Evolutionary conservation across 108 stramenopile species (phyloP).

Genomic region (Bacterosira constricta): DNA sequence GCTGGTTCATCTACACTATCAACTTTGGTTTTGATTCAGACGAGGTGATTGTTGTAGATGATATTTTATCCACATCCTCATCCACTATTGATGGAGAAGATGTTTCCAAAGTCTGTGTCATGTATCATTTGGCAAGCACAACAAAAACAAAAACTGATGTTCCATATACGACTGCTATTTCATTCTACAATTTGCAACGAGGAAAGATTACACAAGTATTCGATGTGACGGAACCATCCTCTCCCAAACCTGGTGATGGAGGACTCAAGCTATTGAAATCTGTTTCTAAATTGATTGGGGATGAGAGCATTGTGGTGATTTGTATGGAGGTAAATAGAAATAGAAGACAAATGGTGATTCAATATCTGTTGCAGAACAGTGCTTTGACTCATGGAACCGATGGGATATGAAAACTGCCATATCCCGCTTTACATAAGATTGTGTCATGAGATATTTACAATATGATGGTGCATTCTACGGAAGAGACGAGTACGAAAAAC

Average conservation of each 20-base stretch:
- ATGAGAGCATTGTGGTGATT: constrained; percentile 29
- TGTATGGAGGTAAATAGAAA: no score
- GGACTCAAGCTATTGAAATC: constrained; percentile 38
- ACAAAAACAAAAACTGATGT: background rate
- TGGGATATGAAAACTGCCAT: constrained; percentile 72
- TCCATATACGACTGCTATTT: constrained; percentile 10
- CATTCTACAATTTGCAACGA: constrained; percentile 31
- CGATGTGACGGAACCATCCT: constrained; percentile 38
- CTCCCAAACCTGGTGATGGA: constrained; percentile 36
- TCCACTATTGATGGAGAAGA: background rate
- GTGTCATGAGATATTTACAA: constrained; percentile 50
- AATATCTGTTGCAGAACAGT: constrained; percentile 50
- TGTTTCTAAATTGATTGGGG: constrained; percentile 33
- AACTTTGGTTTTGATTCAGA: constrained; percentile 9
- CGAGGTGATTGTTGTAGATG: constrained; percentile 28
- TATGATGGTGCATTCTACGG: constrained; percentile 75
- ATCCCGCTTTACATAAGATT: constrained; percentile 58
- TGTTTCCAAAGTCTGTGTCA: constrained; percentile 36
- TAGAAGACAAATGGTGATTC: no score
- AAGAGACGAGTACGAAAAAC: constrained; percentile 48
- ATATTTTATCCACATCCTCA: constrained; percentile 12
- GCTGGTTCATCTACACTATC: constrained; percentile 28
- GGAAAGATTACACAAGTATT: constrained; percentile 27
- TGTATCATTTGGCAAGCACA: constrained; percentile 39
- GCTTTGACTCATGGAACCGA: constrained; percentile 79